Percentiles rank a stretch among this genome's conserved stretches.
Conservation (phyloP, 305 asterid genomes). For the Striga hermonthica region DNA sequence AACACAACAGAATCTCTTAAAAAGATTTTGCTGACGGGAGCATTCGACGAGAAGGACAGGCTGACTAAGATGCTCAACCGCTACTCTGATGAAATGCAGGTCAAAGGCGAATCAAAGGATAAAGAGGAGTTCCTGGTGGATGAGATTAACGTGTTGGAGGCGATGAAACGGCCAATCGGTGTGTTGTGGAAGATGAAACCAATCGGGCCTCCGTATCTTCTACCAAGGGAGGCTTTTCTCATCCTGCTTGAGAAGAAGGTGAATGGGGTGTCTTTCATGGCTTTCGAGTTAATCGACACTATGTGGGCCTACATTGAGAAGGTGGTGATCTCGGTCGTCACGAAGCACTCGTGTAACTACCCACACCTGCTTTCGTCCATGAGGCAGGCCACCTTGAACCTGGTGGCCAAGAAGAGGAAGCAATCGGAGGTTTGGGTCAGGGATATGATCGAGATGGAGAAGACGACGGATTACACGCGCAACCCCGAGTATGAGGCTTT, state of each 20-base stretch:
- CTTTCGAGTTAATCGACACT: too few relatives aligned
- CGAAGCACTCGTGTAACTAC: background rate
- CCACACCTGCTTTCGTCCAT: background rate
- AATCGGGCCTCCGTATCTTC: too few relatives aligned
- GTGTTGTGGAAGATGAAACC: background rate
- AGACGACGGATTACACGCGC: slow-evolving; percentile 36
- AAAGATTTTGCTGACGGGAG: background rate
- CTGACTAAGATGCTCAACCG: background rate
- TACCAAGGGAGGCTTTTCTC: too few relatives aligned
- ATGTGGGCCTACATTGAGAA: background rate
- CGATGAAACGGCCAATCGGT: background rate
- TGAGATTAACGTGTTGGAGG: background rate
- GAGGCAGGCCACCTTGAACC: too few relatives aligned
- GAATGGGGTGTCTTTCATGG: too few relatives aligned
- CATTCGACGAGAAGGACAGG: background rate
- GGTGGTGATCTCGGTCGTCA: background rate
- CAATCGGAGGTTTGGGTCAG: background rate
- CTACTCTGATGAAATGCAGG: background rate
- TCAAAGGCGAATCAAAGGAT: background rate
- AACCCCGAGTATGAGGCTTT: slow-evolving; percentile 33
- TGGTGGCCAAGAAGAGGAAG: too few relatives aligned
- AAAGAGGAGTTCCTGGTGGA: background rate
- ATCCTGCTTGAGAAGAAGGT: too few relatives aligned
- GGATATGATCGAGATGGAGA: slow-evolving; percentile 40
- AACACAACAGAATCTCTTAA: background rate